A percentile compares a stretch with the other conserved stretches of the same genome.
These are phyloP conservation scores for Bipolaris gigantea DNA, from an alignment of 2,329 filamentous ascomycete genomes.

Conservation along the genomic window DNA sequence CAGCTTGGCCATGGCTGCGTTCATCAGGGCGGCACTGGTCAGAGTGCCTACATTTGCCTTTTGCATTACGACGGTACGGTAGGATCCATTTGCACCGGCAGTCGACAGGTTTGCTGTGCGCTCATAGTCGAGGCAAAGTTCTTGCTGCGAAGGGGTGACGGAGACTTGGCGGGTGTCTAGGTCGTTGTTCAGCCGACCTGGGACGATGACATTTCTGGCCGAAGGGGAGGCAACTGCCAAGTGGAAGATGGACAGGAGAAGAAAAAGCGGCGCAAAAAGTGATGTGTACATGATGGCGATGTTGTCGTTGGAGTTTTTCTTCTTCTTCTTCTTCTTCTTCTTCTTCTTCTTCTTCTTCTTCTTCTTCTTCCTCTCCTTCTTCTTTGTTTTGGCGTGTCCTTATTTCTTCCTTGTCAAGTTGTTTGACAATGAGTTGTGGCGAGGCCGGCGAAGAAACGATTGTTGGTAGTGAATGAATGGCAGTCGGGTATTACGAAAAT, in stretches of 20 bases:
- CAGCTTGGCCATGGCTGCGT: slow-evolving; percentile 46
- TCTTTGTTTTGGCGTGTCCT: background rate
- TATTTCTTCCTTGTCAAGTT: background rate
- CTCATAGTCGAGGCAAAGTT: slow-evolving; percentile 50
- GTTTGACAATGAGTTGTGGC: background rate
- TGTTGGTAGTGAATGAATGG: background rate
- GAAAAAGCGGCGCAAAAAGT: slow-evolving; percentile 29
- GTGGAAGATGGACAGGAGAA: slow-evolving; percentile 32
- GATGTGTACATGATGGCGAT: slow-evolving; percentile 29
- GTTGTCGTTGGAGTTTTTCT: background rate
- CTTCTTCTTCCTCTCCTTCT: no score
- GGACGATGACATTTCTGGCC: slow-evolving; percentile 11
- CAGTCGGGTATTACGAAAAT: slow-evolving; percentile 19
- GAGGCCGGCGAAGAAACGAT: background rate
- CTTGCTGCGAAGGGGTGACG: slow-evolving; percentile 24
- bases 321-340: background rate
- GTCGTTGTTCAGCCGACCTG: slow-evolving; percentile 11
- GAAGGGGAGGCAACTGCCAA: slow-evolving; percentile 20
- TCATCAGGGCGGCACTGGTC: slow-evolving; percentile 46
- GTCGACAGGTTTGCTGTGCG: slow-evolving; percentile 53
- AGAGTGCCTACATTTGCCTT: slow-evolving; percentile 49
- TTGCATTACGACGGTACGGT: slow-evolving; percentile 52
- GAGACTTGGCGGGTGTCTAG: slow-evolving; percentile 35
- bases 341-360: no score
- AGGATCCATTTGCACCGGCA: slow-evolving; percentile 51